These are phyloP conservation scores for Chlamydomonas sp. DNA, from an alignment of 139 green algal genomes.

Conservation along the genomic window DNA sequence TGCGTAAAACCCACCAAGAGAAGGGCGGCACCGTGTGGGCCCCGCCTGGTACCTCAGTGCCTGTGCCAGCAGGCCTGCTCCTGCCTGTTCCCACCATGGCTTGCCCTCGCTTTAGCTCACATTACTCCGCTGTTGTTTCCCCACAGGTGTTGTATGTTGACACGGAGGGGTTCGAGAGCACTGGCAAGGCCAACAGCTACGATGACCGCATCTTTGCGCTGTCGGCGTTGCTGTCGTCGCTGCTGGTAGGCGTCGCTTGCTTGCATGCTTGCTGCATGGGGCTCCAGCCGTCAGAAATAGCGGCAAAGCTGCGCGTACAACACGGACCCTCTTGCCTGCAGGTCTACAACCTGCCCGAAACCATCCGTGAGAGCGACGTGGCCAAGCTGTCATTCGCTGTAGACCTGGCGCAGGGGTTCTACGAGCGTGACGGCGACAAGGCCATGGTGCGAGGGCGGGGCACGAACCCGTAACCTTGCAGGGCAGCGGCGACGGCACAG, in stretches of 20 bases:
- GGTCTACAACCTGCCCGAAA: conserved; percentile 94
- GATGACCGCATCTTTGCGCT: conserved; percentile 97
- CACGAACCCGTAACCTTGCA: not conserved
- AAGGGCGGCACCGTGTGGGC: too few species aligned
- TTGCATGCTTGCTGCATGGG: not conserved
- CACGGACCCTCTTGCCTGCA: not conserved
- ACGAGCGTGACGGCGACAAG: conserved; percentile 18
- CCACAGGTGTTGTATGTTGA: conserved; percentile 87
- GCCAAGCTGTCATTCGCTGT: conserved; percentile 93
- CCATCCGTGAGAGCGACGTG: conserved; percentile 88
- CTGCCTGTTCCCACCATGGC: too few species aligned
- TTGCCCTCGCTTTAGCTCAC: too few species aligned
- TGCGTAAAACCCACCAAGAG: not conserved
- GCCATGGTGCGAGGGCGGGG: too few species aligned
- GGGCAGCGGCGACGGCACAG: not conserved
- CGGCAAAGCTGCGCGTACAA: not conserved
- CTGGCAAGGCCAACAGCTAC: conserved; percentile 89
- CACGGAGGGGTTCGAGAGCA: conserved; percentile 95
- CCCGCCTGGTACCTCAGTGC: too few species aligned
- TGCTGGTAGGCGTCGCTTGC: conserved; percentile 60
- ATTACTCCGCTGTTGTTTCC: too few species aligned
- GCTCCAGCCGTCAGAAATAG: not conserved
- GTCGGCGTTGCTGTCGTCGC: conserved; percentile 74
- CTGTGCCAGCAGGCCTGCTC: too few species aligned
- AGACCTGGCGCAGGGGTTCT: conserved; percentile 81